Base-by-base conservation (phyloP, 129 eudicot genomes). In the Lactuca sativa region DNA sequence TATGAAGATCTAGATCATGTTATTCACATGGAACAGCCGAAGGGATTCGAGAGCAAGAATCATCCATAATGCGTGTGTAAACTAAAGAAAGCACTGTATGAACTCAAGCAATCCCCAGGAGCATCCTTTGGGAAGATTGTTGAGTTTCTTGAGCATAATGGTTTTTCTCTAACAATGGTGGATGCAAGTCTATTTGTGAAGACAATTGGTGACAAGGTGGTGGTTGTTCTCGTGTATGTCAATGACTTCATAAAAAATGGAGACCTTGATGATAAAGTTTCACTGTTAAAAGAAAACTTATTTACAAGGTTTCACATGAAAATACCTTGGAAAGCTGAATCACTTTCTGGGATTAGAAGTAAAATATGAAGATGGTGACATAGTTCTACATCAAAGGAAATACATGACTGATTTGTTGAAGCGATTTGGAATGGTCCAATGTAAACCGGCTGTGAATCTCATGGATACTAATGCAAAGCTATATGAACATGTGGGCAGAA, bases 171-270 rank as follows among this genome's bases (percentile, higher is more conserved):
- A 10, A 7, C 36, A 10, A 34, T 44, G 4, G 18, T 25, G 1
- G 65, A 60, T 60, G 14, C 65, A 9, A 60, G 47, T 60, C 47
- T 60, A 3, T 60, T 60, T 60, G 65, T 60, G 2, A 32, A 60
- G 30, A 4, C 1, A 9, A 13, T 60, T 2, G 65, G 5, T 30
- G 11, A 34, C 3, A 11, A 60, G 10, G 18, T 33, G 4, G 65
- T 31, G 15, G 33, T 55, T 7, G 30, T 17, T 4, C 31, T 55
- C 1, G 11, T 55, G 25, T 55, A 55, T 60, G 47, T 33, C 1
- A 48, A 60, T 34, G 47, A 60, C 13, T 12, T 60, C 10, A 60
- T 60, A 8, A 60, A n/a, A n/a, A n/a, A n/a, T n/a, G n/a, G n/a
- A 3, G 65, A 60, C 12, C 5, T 10, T 3, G 21, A 34, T 2